A percentile compares a stretch with the other conserved stretches of the same genome.
These are phyloP conservation scores for Fonsecaea nubica DNA, from an alignment of 2,329 filamentous ascomycete genomes.

Conservation along the genomic window DNA sequence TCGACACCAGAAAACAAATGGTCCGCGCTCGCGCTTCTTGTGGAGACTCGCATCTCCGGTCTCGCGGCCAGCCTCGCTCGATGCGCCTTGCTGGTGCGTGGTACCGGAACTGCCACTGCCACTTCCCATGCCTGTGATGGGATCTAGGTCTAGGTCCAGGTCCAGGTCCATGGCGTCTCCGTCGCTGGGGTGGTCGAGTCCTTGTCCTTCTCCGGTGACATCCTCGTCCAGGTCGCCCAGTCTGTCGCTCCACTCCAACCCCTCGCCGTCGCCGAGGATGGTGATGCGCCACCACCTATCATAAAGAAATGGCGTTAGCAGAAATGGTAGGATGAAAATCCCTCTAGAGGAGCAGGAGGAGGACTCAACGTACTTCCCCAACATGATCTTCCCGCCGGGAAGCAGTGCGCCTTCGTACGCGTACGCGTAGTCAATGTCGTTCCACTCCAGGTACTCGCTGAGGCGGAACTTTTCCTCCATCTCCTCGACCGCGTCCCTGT, in stretches of 20 bases:
- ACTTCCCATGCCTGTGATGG: background rate
- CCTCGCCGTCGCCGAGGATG: constrained; percentile 24
- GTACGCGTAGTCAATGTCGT: constrained; percentile 47
- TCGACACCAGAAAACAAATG: constrained; percentile 39
- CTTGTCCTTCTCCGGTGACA: constrained; percentile 1
- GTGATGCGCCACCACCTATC: constrained; percentile 53
- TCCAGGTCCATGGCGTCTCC: constrained; percentile 22
- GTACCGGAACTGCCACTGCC: background rate
- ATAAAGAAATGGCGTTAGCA: no score
- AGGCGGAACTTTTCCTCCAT: constrained; percentile 36
- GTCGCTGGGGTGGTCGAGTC: no score
- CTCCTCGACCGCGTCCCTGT: constrained; percentile 26
- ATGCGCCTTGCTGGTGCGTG: no score
- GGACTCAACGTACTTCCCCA: constrained; percentile 44
- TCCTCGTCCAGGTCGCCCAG: constrained; percentile 12
- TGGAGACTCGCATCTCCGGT: background rate
- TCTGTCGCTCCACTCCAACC: constrained; percentile 31
- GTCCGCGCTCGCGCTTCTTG: constrained; percentile 34
- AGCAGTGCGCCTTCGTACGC: constrained; percentile 57
- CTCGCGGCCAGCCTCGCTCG: background rate
- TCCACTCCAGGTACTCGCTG: constrained; percentile 34
- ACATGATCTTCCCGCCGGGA: constrained; percentile 55
- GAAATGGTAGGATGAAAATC: no score
- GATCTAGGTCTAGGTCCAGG: constrained; percentile 13
- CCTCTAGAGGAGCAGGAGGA: no score